phyloP scores from a whole-genome alignment of 2,329 filamentous ascomycete genomes.

The Paecilomyces dactylethromorphus region DNA sequence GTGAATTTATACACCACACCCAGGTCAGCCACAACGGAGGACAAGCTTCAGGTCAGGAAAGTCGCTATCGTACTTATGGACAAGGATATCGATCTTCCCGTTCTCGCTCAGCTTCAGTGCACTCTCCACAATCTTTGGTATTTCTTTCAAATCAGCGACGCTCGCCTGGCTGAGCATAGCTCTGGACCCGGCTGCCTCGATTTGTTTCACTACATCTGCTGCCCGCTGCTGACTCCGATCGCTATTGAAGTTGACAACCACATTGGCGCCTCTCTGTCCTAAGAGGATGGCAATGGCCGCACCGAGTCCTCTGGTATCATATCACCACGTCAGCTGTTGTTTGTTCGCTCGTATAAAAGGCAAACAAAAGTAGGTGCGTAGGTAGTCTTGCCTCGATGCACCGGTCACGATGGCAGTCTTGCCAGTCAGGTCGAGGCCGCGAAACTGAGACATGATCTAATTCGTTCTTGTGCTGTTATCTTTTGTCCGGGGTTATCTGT shows the following conservation, averaged over 20 bases:
- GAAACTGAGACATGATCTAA: too few species aligned
- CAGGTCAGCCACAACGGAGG: not conserved
- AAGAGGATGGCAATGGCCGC: constrained; percentile 61
- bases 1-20: too few species aligned
- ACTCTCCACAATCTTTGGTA: constrained; percentile 6
- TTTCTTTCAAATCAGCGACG: constrained; percentile 7
- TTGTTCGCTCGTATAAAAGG: too few species aligned
- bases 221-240: constrained; percentile 1
- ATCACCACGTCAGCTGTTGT: not conserved
- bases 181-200: constrained; percentile 4
- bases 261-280: constrained; percentile 58
- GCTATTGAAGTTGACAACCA: constrained; percentile 56
- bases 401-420: constrained; percentile 29
- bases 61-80: constrained; percentile 10
- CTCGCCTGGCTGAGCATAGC: constrained; percentile 7
- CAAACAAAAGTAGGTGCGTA: too few species aligned
- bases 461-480: too few species aligned
- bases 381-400: constrained; percentile 22
- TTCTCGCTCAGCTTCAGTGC: constrained; percentile 7
- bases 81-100: constrained; percentile 12
- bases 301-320: constrained; percentile 52
- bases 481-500: too few species aligned
- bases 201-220: not conserved
- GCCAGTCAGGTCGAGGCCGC: too few species aligned
- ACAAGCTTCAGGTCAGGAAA: too few species aligned